A percentile compares a stretch with the other conserved stretches of the same genome.
phyloP scores from a whole-genome alignment of 2,329 filamentous ascomycete genomes.

The Emergomyces pasteurianus region DNA sequence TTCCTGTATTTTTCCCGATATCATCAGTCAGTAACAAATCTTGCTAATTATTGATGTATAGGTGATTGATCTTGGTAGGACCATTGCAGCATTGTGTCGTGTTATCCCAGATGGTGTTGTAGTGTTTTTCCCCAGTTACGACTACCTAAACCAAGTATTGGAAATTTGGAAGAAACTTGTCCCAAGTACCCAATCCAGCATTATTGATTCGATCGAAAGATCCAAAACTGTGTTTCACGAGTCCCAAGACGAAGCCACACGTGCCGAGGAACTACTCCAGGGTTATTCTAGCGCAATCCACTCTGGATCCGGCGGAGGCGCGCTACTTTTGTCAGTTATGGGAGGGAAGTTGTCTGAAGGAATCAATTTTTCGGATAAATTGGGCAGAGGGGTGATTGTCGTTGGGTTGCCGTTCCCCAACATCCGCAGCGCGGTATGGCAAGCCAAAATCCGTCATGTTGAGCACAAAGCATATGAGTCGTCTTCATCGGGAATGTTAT shows the following conservation, averaged over 20 bases:
- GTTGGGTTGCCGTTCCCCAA: constrained; percentile 91
- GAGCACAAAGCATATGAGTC: constrained; percentile 44
- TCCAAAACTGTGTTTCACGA: constrained; percentile 42
- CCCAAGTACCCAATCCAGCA: constrained; percentile 16
- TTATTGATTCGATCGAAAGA: constrained; percentile 21
- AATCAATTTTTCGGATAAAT: constrained; percentile 89
- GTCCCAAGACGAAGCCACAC: constrained; percentile 31
- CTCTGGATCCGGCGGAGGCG: constrained; percentile 48
- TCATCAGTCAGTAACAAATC: neutral
- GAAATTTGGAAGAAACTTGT: constrained; percentile 44
- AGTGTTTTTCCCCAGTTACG: constrained; percentile 91
- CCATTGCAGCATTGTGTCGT: constrained; percentile 58
- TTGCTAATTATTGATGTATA: constrained; percentile 14
- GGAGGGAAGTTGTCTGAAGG: constrained; percentile 93
- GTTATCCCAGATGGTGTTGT: constrained; percentile 80
- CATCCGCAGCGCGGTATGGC: constrained; percentile 79
- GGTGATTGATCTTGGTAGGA: constrained; percentile 60
- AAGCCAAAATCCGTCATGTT: constrained; percentile 78
- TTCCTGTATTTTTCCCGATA: neutral
- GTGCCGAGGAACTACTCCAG: constrained; percentile 56
- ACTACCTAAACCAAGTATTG: constrained; percentile 69
- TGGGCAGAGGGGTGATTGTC: constrained; percentile 84
- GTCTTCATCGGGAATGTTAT: neutral
- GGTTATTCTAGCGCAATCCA: constrained; percentile 60
- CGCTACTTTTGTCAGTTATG: constrained; percentile 76